Conservation (phyloP, 371 early-diverging fungal genomes). For the Mortierella sp. region DNA sequence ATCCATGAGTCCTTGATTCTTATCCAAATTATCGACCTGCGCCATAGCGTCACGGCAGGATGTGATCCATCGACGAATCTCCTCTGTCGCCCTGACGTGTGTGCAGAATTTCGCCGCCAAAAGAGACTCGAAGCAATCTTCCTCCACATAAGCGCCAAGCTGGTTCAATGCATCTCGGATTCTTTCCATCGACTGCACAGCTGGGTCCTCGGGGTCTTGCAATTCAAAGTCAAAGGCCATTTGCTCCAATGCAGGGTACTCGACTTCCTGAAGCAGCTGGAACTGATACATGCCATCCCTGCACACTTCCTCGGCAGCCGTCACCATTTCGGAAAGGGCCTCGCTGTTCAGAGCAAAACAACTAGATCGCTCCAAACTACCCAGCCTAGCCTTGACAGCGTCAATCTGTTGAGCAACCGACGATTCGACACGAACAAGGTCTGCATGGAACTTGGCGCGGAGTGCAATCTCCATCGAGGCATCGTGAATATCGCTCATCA, state of each 20-base stretch:
- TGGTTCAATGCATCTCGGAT: conserved; percentile 32
- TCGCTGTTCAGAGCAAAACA: conserved; percentile 49
- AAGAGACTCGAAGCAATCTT: conserved; percentile 48
- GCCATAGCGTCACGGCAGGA: conserved; percentile 43
- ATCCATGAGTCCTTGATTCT: conserved; percentile 10
- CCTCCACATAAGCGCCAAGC: conserved; percentile 34
- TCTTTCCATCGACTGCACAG: conserved; percentile 47
- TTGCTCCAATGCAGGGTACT: conserved; percentile 40
- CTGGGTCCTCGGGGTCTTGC: conserved; percentile 14
- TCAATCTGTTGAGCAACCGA: conserved; percentile 51
- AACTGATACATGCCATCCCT: conserved; percentile 49
- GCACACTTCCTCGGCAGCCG: conserved; percentile 36
- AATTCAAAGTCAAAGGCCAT: conserved; percentile 50
- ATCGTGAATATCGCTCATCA: conserved; percentile 45
- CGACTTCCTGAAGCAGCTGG: conserved; percentile 50
- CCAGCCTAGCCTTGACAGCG: conserved; percentile 44
- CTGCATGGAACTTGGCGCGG: conserved; percentile 53
- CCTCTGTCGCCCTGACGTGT: conserved; percentile 52
- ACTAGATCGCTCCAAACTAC: conserved; percentile 50
- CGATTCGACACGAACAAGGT: conserved; percentile 51
- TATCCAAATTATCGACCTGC: conserved; percentile 11
- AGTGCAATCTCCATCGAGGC: conserved; percentile 51
- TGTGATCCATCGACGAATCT: conserved; percentile 51
- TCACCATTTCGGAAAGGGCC: conserved; percentile 30
- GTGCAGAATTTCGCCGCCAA: conserved; percentile 48